Evolutionary conservation across 2,329 filamentous ascomycete genomes (phyloP).

Genomic region (Scedosporium aurantiacum): DNA sequence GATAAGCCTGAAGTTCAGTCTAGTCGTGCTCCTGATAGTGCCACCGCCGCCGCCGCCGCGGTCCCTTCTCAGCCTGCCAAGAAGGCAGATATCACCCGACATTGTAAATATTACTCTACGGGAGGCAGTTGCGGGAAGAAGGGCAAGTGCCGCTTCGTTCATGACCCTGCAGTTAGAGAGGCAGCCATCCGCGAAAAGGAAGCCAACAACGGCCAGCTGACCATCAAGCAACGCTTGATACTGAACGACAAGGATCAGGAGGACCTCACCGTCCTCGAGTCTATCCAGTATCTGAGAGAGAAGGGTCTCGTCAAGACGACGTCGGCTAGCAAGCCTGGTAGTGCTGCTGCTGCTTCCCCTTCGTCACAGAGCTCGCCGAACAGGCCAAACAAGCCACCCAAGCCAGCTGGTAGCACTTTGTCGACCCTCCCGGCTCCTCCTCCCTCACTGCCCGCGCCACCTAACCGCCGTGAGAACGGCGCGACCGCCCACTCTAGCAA

Average conservation of each 20-base stretch:
- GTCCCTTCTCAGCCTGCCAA: conserved; percentile 32
- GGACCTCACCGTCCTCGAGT: conserved; percentile 53
- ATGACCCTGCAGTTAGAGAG: conserved; percentile 52
- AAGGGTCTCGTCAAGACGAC: conserved; percentile 38
- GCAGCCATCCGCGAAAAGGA: conserved; percentile 53
- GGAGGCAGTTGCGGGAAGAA: conserved; percentile 60
- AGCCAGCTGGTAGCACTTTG: conserved; percentile 14
- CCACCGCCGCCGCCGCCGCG: conserved; percentile 20
- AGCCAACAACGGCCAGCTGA: conserved; percentile 54
- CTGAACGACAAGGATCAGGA: conserved; percentile 60
- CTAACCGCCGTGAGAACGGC: conserved; percentile 9
- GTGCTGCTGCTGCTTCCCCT: not conserved
- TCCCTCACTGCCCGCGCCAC: conserved; percentile 24
- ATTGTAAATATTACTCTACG: conserved; percentile 62
- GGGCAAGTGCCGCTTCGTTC: conserved; percentile 65
- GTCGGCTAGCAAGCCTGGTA: conserved; percentile 8
- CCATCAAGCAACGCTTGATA: conserved; percentile 52
- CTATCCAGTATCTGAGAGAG: conserved; percentile 53
- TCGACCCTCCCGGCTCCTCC: conserved; percentile 25
- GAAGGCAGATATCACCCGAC: conserved; percentile 50
- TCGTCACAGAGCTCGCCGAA: not conserved
- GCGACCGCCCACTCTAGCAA: not conserved
- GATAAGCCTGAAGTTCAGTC: conserved; percentile 49
- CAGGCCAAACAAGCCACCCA: conserved; percentile 10
- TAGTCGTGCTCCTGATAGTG: conserved; percentile 26